These are phyloP conservation scores for Chenopodium quinoa DNA, from an alignment of 148 eudicot genomes.

Conservation along the genomic window DNA sequence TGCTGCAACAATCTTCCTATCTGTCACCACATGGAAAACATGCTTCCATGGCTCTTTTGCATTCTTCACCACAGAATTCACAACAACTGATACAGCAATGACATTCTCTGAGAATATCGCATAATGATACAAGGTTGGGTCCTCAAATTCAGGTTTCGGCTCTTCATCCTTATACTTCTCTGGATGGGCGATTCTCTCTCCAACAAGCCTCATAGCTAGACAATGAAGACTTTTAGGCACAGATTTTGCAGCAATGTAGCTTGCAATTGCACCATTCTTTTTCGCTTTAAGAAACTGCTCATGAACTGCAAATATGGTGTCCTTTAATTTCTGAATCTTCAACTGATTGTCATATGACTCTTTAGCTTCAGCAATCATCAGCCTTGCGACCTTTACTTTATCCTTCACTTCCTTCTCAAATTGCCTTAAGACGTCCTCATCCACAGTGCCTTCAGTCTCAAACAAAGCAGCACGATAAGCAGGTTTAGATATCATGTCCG, in stretches of 20 bases:
- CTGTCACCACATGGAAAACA: conserved; percentile 85
- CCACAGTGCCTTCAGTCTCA: conserved; percentile 72
- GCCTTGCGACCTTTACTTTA: conserved; percentile 72
- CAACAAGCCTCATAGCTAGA: conserved; percentile 86
- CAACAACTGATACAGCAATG: conserved; percentile 90
- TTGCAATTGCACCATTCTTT: conserved; percentile 79
- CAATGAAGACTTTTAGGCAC: conserved; percentile 95
- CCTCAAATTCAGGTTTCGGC: conserved; percentile 89
- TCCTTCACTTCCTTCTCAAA: conserved; percentile 94
- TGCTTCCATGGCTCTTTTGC: conserved; percentile 79
- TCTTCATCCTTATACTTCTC: conserved; percentile 70
- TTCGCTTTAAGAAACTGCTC: conserved; percentile 76
- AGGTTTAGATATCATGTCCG: conserved; percentile 55
- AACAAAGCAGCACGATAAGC: conserved; percentile 57
- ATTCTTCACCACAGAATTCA: conserved; percentile 72
- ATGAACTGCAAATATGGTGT: conserved; percentile 86
- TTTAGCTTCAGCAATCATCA: conserved; percentile 73
- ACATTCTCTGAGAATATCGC: conserved; percentile 93
- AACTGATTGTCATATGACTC: conserved; percentile 92
- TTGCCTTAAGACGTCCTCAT: conserved; percentile 81
- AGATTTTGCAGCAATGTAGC: conserved; percentile 77
- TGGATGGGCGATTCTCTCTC: conserved; percentile 76
- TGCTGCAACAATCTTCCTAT: conserved; percentile 82
- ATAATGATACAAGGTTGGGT: conserved; percentile 73
- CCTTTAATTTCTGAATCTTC: conserved; percentile 91